phyloP scores from a whole-genome alignment of 140 eudicot genomes.

The Anethum foeniculum region DNA sequence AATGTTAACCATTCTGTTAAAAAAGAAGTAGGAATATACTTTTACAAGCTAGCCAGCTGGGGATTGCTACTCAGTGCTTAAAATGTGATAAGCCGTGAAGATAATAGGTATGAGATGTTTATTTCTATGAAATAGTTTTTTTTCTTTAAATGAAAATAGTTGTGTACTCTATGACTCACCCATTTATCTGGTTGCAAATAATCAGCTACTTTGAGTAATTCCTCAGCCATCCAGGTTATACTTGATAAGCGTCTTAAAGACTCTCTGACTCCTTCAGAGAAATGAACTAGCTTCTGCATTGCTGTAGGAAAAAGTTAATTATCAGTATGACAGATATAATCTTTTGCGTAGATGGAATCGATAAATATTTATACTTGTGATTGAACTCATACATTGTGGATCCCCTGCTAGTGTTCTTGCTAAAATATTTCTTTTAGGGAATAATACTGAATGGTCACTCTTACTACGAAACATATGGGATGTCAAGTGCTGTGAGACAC shows the following conservation, averaged over 20 bases:
- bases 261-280: slow-evolving; percentile 82
- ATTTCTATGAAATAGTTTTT: neutral
- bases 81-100: neutral
- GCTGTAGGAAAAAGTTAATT: slow-evolving; percentile 27
- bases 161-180: slow-evolving; percentile 39
- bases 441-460: neutral
- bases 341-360: neutral
- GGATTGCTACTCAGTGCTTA: neutral
- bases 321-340: neutral
- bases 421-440: neutral
- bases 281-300: slow-evolving; percentile 64
- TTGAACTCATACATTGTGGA: neutral
- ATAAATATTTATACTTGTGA: neutral
- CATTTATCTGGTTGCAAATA: slow-evolving; percentile 80
- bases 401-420: neutral
- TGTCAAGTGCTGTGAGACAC: neutral
- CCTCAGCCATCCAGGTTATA: slow-evolving; percentile 86
- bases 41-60: neutral
- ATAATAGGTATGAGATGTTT: neutral
- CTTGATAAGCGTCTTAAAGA: slow-evolving; percentile 72
- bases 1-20: neutral
- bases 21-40: neutral
- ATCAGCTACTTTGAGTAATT: slow-evolving; percentile 72
- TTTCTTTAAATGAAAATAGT: neutral
- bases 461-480: neutral